Evolutionary conservation across 129 eudicot genomes (phyloP), one percentile per base, ranked within the genome.

Genomic region (Chrysanthemum seticuspe): DNA sequence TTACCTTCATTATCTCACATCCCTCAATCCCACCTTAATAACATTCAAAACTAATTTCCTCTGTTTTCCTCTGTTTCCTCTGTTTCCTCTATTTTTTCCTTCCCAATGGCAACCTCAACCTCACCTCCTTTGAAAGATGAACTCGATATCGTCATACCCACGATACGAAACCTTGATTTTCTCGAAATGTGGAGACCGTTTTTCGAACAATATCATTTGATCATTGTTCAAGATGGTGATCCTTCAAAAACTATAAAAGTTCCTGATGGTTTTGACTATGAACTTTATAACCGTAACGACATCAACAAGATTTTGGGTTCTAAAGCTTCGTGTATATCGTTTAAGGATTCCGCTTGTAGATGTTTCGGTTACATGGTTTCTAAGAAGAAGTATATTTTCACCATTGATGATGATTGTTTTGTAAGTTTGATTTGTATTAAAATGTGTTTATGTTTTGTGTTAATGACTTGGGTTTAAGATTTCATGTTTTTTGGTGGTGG

Each of bases 161-260:
- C 97, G 0, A 91, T 91, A 19, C 68, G 96, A 66, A 91, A 88
- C 86, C 87, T 91, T 36, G 97, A 91, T 79, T 88, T 91, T 75
- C 80, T 91, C 25, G 96, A 91, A 55, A 91, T 91, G 97, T 91
- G 97, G 97, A 82, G 96, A 76, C 97, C 97, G 0, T 91, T 86
- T 74, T 86, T 91, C 13, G 62, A 91, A 68, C 96, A 85, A 0
- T 91, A 91, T 80, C 97, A 91, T 76, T 62, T 91, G 78, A 91
- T 91, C 81, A 91, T 91, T 57, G 93, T 91, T 25, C 93, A 91
- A 64, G 97, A 91, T 55, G 97, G 97, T 19, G 97, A 91, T 83
- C 97, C 97, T 2, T 62, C 96, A 2, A 91, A 70, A 78, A 80
- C 80, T 34, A 88, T 91, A 58, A 81, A 79, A 44, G 96, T 91